Evolutionary conservation across 2,329 filamentous ascomycete species (phyloP).

Genomic region (Penicillium hordei): DNA sequence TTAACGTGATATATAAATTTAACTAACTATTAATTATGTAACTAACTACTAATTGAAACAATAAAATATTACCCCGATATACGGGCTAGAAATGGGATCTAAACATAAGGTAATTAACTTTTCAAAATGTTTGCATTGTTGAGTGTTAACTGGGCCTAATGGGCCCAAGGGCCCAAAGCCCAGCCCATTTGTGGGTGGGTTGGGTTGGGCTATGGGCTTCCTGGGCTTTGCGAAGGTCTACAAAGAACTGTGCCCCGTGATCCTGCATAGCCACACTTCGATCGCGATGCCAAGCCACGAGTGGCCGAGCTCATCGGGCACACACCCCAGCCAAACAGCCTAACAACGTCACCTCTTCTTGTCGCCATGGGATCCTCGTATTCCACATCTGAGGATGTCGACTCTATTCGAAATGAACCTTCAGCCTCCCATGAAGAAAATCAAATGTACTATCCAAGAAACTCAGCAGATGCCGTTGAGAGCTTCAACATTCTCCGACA

Average conservation of each 20-base stretch:
- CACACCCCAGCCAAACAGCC: not conserved
- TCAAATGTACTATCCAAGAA: not conserved
- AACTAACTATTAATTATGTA: too few species aligned
- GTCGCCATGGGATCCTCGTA: not conserved
- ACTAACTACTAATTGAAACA: too few species aligned
- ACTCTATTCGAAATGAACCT: not conserved
- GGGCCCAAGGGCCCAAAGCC: too few species aligned
- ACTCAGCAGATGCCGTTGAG: conserved; percentile 1
- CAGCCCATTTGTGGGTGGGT: too few species aligned
- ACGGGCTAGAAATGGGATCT: too few species aligned
- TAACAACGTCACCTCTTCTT: not conserved
- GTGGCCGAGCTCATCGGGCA: not conserved
- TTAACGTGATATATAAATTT: too few species aligned
- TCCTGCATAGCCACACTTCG: not conserved
- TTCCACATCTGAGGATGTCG: not conserved
- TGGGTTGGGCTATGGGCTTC: too few species aligned
- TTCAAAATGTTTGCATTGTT: too few species aligned
- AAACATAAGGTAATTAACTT: too few species aligned
- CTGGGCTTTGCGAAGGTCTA: too few species aligned
- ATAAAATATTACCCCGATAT: too few species aligned
- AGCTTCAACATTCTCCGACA: conserved; percentile 8
- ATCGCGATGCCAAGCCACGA: not conserved
- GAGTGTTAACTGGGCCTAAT: too few species aligned
- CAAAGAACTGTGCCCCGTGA: not conserved
- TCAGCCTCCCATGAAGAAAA: not conserved